Percentiles rank a stretch among this genome's conserved stretches.
Evolutionary conservation across 176 grass and related monocot species (phyloP).

Genomic region (bread wheat (Triticum aestivum)): IWGSC_CS_RefSeq_v2.1 NC_057799.1:610628072-610628571

Average conservation of each 20-base stretch:
- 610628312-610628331: conserved; percentile 3
- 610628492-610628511: too few species aligned
- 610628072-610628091: accelerated
- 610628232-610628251: background rate
- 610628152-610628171: background rate
- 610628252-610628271: conserved; percentile 18
- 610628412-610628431: too few species aligned
- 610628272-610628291: conserved; percentile 1
- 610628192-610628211: background rate
- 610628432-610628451: too few species aligned
- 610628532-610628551: too few species aligned
- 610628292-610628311: background rate
- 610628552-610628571: too few species aligned
- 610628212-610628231: conserved; percentile 25
- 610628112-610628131: background rate
- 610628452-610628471: too few species aligned
- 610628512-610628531: too few species aligned
- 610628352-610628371: background rate
- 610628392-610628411: too few species aligned
- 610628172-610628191: conserved; percentile 39
- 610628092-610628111: background rate
- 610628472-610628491: too few species aligned
- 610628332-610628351: background rate
- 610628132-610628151: background rate
- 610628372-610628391: too few species aligned